Percentiles rank a stretch among this genome's conserved stretches.
These are phyloP conservation scores for Ceratobasidium sp. DNA, from an alignment of 1,284 basidiomycete genomes.

Conservation along the genomic window DNA sequence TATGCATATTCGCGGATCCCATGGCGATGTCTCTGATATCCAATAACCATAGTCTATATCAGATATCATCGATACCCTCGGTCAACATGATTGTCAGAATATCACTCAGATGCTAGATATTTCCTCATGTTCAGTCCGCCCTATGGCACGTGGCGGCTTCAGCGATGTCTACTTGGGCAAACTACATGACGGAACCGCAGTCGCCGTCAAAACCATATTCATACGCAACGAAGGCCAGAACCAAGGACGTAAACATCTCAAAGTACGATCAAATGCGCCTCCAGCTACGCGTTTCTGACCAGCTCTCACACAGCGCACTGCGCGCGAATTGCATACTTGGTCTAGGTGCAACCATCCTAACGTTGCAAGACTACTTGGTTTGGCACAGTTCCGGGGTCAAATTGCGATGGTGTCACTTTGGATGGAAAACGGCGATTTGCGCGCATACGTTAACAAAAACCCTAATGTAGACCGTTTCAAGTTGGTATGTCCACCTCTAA, in stretches of 20 bases:
- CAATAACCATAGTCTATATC: too few species aligned
- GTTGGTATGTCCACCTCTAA: not conserved
- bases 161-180: constrained; percentile 1
- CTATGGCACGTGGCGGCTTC: not conserved
- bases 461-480: not conserved
- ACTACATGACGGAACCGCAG: not conserved
- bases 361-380: not conserved
- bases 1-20: too few species aligned
- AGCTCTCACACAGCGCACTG: not conserved
- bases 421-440: not conserved
- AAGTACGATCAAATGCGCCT: not conserved
- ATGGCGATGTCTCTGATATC: too few species aligned
- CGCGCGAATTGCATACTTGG: constrained; percentile 2
- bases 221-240: not conserved
- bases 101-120: not conserved
- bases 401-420: constrained; percentile 1
- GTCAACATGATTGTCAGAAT: constrained; percentile 7
- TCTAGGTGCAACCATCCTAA: constrained; percentile 10
- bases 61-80: not conserved
- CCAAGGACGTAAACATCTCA: not conserved
- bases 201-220: constrained; percentile 4
- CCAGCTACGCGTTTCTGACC: not conserved
- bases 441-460: not conserved
- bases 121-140: not conserved
- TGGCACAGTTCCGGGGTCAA: not conserved